Percentiles rank a stretch among this genome's conserved stretches.
Conservation (phyloP, 169 alveolate genomes). For the Cytauxzoon felis region DNA sequence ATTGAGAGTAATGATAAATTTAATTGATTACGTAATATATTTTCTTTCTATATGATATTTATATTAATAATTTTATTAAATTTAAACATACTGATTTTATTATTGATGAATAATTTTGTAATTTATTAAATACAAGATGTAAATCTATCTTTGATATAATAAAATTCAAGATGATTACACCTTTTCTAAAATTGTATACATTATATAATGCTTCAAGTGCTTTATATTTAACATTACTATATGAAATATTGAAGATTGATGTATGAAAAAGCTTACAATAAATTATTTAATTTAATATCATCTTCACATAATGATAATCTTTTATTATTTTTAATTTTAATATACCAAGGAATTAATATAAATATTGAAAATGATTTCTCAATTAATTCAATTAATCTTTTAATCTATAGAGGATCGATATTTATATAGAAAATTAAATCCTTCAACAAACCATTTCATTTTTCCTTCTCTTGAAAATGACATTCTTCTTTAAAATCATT, state of each 20-base stretch:
- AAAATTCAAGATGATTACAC: too few species aligned
- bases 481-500: neutral
- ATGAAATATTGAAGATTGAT: neutral
- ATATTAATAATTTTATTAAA: too few species aligned
- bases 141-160: too few species aligned
- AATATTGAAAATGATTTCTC: neutral
- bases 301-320: neutral
- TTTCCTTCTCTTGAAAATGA: neutral
- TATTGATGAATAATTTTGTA: too few species aligned
- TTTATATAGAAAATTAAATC: neutral
- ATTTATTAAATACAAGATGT: too few species aligned
- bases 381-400: neutral
- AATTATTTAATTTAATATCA: neutral
- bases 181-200: neutral
- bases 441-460: neutral
- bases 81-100: too few species aligned
- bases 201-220: neutral
- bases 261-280: neutral
- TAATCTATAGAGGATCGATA: neutral
- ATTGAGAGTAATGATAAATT: too few species aligned
- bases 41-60: too few species aligned
- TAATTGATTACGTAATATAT: too few species aligned
- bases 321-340: neutral
- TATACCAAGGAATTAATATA: slow-evolving; percentile 1
- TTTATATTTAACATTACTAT: neutral